Conservation (phyloP, 371 early-diverging fungal genomes). For the Cladochytrium tenue region DNA sequence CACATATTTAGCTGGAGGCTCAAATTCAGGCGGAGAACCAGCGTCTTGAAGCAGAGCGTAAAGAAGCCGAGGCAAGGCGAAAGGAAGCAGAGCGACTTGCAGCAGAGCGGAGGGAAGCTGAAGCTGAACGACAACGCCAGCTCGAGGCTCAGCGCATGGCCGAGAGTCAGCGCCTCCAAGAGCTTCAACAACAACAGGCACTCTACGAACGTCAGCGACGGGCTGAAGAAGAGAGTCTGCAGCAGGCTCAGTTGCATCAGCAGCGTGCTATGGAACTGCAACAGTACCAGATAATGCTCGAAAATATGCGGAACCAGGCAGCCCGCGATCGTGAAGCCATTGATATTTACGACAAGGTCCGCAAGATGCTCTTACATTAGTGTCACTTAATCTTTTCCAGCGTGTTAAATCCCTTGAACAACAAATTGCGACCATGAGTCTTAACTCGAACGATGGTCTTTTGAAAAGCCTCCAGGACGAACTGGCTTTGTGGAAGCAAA, state of each 20-base stretch:
- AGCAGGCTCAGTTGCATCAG: conserved; percentile 26
- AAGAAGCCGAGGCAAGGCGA: conserved; percentile 8
- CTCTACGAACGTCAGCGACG: conserved; percentile 66
- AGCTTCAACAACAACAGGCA: conserved; percentile 72
- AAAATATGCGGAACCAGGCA: conserved; percentile 72
- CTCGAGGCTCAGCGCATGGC: conserved; percentile 57
- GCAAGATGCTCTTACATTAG: no score
- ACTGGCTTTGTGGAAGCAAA: conserved; percentile 83
- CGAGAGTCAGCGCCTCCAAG: conserved; percentile 54
- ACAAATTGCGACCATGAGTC: conserved; percentile 73
- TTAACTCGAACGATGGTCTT: conserved; percentile 49
- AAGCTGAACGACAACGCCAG: conserved; percentile 24
- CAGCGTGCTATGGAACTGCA: conserved; percentile 20
- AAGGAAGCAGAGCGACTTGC: conserved; percentile 16
- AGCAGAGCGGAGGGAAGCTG: conserved; percentile 10
- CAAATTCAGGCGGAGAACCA: conserved; percentile 17
- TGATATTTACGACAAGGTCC: conserved; percentile 78
- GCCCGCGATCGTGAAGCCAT: conserved; percentile 82
- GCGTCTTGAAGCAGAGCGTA: conserved; percentile 21
- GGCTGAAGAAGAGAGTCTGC: conserved; percentile 25
- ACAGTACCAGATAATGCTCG: conserved; percentile 57
- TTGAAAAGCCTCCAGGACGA: conserved; percentile 47
- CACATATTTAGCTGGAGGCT: conserved; percentile 21
- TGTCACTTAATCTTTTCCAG: conserved; percentile 18
- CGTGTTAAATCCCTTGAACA: conserved; percentile 69